Percentiles rank a stretch among this genome's conserved stretches.
Conservation (phyloP, 345 rosid species). For the Eutrema yunnanense region DNA sequence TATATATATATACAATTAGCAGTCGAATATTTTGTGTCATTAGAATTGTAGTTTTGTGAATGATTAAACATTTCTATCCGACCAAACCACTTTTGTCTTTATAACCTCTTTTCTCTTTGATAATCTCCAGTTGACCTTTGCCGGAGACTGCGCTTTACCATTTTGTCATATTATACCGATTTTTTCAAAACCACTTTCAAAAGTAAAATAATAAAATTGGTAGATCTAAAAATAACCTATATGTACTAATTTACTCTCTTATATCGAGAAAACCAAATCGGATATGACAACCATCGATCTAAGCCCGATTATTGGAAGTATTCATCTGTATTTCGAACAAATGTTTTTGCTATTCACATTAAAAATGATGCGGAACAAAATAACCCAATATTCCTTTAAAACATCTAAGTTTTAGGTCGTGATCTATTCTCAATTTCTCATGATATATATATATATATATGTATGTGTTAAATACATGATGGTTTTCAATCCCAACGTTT, state of each 20-base stretch:
- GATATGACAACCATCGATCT: conserved; percentile 12
- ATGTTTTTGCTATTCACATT: background rate
- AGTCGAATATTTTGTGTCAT: conserved; percentile 28
- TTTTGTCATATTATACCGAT: conserved; percentile 20
- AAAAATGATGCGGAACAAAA: background rate
- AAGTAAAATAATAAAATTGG: background rate
- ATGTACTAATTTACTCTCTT: background rate
- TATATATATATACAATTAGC: conserved; percentile 9
- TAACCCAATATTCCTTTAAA: background rate
- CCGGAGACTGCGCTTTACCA: conserved; percentile 27
- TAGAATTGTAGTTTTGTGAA: conserved; percentile 30
- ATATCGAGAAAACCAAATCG: conserved; percentile 10
- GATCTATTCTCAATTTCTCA: background rate
- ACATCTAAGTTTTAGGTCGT: background rate
- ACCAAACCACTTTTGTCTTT: conserved; percentile 20
- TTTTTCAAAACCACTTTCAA: background rate
- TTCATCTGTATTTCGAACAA: background rate
- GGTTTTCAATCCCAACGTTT: conserved; percentile 20
- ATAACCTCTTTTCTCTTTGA: conserved; percentile 1
- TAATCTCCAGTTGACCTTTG: conserved; percentile 33
- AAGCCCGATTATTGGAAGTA: background rate
- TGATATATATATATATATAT: background rate
- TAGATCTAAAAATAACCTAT: background rate
- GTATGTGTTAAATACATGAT: conserved; percentile 3
- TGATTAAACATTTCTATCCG: conserved; percentile 16